A percentile compares a stretch with the other conserved stretches of the same genome.
Evolutionary conservation across 768 basidiomycete genomes (phyloP).

Genomic region (Leccinum subgranulosum): DNA sequence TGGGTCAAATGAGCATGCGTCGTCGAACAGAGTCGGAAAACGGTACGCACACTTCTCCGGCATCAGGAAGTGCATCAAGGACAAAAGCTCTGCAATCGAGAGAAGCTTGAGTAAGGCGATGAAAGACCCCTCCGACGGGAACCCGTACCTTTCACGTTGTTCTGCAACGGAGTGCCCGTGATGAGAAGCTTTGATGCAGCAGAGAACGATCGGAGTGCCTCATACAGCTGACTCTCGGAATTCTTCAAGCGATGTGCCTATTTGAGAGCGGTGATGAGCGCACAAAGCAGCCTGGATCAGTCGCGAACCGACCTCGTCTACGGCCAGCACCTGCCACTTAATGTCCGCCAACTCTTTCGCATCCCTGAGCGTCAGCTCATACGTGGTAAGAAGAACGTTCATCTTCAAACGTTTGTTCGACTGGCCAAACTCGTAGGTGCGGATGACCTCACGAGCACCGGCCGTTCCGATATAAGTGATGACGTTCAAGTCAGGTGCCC

Average conservation of each 20-base stretch:
- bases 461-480: conserved; percentile 95
- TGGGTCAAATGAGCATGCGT: conserved; percentile 8
- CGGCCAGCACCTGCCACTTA: conserved; percentile 96
- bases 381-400: conserved; percentile 96
- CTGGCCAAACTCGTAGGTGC: conserved; percentile 86
- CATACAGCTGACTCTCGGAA: conserved; percentile 94
- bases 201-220: conserved; percentile 85
- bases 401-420: conserved; percentile 90
- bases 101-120: conserved; percentile 6
- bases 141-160: conserved; percentile 90
- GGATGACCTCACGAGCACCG: conserved; percentile 83
- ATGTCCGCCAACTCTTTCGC: conserved; percentile 84
- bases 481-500: conserved; percentile 97
- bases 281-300: not conserved
- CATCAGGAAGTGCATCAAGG: conserved; percentile 99
- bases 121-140: not conserved
- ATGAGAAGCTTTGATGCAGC: conserved; percentile 93
- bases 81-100: conserved; percentile 69
- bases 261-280: conserved; percentile 15
- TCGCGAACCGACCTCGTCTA: conserved; percentile 74
- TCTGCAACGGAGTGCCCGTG: conserved; percentile 97
- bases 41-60: conserved; percentile 83
- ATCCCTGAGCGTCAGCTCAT: conserved; percentile 92
- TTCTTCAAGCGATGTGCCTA: conserved; percentile 98
- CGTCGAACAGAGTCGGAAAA: not conserved